Base-by-base conservation (phyloP, 352 stramenopile species). In the Blastocystis sp. region DNA sequence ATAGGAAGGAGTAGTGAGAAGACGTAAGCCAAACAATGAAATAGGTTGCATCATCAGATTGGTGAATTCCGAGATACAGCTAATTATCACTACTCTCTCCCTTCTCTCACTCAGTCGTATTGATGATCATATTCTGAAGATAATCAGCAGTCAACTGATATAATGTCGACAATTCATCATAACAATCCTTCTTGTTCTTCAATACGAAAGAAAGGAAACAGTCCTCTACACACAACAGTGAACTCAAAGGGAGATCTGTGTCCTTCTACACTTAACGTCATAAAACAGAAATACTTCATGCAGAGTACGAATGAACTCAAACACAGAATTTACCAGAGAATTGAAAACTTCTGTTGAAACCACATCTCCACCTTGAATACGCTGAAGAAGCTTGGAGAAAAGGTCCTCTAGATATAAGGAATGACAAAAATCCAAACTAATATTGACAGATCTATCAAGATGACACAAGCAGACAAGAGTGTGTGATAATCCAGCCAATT, bases 401-500 rank as follows among this genome's bases (percentile, higher is more conserved):
- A 98, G 94, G 24, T 92, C 91, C 0, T 93, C 71, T 83, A 66
- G 19, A 90, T 35, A n/a, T 65, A 4, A 83, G 12, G 5, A 29
- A 35, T 24, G 11, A 43, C 19, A 12, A 52, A 29, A 19, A 46
- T 3, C 27, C 19, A n/a, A 2, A 65, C 71, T 94, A 87, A 92
- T 90, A 86, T 97, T 96, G 3, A 98, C 95, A 77, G 93, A 93
- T 46, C 94, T 89, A 24, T 95, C 92, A 11, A 98, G 90, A 65
- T 93, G 90, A 24, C 91, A 91, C 86, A 96, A 92, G 0, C 93
- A 90, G 4, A 89, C 88, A 11, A 99, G 89, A 35, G 98, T 92
- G 54, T 91, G 90, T 0, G 93, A 91, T 32, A 99, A 91, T n/a
- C 95, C 98, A 52, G 94, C 91, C 29, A 98, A 89, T 80, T 99